Base-by-base conservation (phyloP, 352 stramenopile species). In the Pythium monospermum region DNA sequence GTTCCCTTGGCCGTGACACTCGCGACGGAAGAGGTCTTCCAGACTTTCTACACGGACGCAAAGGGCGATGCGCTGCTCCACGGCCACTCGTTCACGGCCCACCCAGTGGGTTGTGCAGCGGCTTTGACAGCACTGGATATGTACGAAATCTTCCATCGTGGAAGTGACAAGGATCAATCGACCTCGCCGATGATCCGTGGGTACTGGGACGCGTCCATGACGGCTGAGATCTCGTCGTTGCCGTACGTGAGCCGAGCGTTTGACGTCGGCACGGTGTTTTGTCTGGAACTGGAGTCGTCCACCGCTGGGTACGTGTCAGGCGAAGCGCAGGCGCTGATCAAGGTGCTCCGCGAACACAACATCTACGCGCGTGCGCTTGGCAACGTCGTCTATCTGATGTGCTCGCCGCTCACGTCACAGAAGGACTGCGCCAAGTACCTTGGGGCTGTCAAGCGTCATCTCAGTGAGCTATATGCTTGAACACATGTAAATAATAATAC, bases 51-150 rank as follows among this genome's bases (percentile, higher is more conserved):
- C 59, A 77, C 79, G 0, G 84, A 94, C 28, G 74, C 53, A 37
- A 95, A 96, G 69, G 77, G 74, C 28, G 81, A 96, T 16, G 87
- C 86, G 5, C 57, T 97, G 35, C 70, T 97, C 0, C 89, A 97
- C 53, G 90, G 83, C 11, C 88, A 97, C 66, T 96, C 87, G n/a
- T 96, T 96, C 71, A 96, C 88, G 23, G 90, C 88, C 0, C 87
- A 97, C 51, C 87, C 90, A 4, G 76, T 96, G 37, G 90, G 86
- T 23, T 97, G 88, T 50, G 88, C 87, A 21, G 87, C 87, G 11
- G 83, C 82, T 11, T 49, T 96, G 23, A 92, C 91, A n/a, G 76
- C 86, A 11, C 53, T 97, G 3, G 82, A 94, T 59, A 89, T 92
- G 80, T 95, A 91, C 64, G 52, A 87, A 47, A 83, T 90, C 50